phyloP scores from a whole-genome alignment of 2,329 filamentous ascomycete species.

The Aureobasidium sp. region DNA sequence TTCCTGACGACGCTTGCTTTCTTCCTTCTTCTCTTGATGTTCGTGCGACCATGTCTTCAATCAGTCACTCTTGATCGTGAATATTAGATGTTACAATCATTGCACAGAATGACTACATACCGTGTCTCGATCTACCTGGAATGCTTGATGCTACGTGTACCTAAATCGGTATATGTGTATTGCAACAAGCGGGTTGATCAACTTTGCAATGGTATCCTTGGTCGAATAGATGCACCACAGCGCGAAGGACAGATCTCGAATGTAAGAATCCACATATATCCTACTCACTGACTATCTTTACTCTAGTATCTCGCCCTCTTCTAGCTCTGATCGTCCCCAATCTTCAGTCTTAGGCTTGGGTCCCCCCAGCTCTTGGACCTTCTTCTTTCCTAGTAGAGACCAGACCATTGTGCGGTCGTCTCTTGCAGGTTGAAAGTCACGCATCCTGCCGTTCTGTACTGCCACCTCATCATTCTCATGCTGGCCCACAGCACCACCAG shows the following conservation, averaged over 20 bases:
- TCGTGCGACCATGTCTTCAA: too few relatives aligned
- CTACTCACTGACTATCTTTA: not conserved
- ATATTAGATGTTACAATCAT: too few relatives aligned
- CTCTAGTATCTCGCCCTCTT: not conserved
- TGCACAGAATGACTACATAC: too few relatives aligned
- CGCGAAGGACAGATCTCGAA: too few relatives aligned
- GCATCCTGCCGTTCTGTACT: not conserved
- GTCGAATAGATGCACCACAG: too few relatives aligned
- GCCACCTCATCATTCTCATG: not conserved
- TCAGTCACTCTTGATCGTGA: too few relatives aligned
- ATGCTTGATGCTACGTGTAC: too few relatives aligned
- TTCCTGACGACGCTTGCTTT: not conserved
- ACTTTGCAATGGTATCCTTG: too few relatives aligned
- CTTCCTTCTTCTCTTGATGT: not conserved
- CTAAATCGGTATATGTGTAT: too few relatives aligned
- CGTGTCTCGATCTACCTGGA: too few relatives aligned
- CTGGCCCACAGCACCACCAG: not conserved
- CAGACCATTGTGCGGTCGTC: not conserved
- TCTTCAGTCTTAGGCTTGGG: not conserved
- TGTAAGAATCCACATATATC: too few relatives aligned
- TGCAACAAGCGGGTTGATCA: too few relatives aligned
- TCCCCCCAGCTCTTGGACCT: not conserved
- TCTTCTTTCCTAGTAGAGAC: not conserved
- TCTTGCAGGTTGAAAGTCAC: not conserved
- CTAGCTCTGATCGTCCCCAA: not conserved